Conservation (phyloP, 1,284 basidiomycete species). For the Trametes polyzona region DNA sequence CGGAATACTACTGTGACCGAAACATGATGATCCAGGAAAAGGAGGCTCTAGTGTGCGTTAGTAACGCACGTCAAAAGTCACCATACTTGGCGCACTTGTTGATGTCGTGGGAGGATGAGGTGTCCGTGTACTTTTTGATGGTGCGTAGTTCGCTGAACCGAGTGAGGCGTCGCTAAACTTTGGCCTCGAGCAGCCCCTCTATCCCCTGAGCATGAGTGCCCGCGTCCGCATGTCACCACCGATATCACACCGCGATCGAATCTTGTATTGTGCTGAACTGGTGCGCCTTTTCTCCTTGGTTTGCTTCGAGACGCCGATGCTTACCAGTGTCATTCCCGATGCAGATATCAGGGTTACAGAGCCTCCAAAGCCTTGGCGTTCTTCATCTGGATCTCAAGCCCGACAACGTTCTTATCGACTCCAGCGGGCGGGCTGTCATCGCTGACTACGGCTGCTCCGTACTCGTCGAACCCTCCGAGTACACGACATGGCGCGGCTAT, state of each 20-base stretch:
- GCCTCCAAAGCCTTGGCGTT: constrained; percentile 57
- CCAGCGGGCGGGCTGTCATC: constrained; percentile 54
- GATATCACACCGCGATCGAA: neutral
- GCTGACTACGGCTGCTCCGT: constrained; percentile 69
- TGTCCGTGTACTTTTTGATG: neutral
- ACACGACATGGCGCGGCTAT: neutral
- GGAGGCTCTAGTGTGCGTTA: neutral
- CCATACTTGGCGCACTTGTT: neutral
- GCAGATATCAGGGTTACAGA: constrained; percentile 6
- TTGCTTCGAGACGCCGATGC: neutral
- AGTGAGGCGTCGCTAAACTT: neutral
- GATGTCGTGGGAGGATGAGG: neutral
- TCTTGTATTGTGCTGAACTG: constrained; percentile 10
- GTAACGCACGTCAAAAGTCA: neutral
- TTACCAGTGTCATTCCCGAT: too few relatives aligned
- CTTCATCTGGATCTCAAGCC: constrained; percentile 73
- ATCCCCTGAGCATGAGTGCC: neutral
- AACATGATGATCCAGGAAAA: neutral
- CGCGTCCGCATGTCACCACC: neutral
- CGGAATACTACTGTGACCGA: neutral
- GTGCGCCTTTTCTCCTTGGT: neutral
- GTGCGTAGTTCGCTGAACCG: too few relatives aligned
- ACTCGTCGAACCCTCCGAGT: neutral
- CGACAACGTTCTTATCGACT: constrained; percentile 60
- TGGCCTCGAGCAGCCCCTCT: neutral